phyloP scores from a whole-genome alignment of 805 yeast genomes.

The Hanseniaspora occidentalis region DNA sequence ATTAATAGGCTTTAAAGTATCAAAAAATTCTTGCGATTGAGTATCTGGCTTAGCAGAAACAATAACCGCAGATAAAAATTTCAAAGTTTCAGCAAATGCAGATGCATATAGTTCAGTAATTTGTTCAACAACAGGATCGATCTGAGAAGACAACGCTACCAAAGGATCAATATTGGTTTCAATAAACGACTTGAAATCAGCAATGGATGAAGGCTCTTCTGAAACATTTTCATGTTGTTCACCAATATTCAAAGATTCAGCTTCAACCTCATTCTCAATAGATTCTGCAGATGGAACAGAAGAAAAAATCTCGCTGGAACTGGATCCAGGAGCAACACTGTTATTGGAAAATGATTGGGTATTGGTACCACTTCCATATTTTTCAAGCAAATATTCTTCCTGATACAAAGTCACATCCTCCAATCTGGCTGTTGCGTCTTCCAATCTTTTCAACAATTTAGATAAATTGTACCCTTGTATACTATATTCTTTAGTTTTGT shows the following conservation, averaged over 20 bases:
- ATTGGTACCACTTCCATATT: conserved; percentile 10
- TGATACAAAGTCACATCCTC: conserved; percentile 81
- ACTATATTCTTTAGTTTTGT: conserved; percentile 2
- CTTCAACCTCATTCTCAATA: conserved; percentile 9
- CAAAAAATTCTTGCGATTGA: conserved; percentile 38
- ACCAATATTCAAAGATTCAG: conserved; percentile 11
- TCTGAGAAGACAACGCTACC: conserved; percentile 27
- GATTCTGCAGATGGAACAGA: neutral
- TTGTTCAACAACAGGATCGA: conserved; percentile 36
- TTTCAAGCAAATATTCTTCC: conserved; percentile 35
- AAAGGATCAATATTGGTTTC: conserved; percentile 46
- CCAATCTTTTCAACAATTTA: conserved; percentile 70
- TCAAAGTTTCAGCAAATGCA: conserved; percentile 41
- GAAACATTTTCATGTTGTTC: conserved; percentile 10
- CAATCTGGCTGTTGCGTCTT: conserved; percentile 85
- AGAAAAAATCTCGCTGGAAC: neutral
- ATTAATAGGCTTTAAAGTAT: conserved; percentile 59
- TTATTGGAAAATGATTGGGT: neutral
- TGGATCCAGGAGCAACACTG: neutral
- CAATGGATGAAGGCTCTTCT: conserved; percentile 31
- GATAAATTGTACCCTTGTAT: conserved; percentile 78
- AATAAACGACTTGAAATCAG: conserved; percentile 44
- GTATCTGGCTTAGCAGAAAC: conserved; percentile 54
- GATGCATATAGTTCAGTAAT: conserved; percentile 38
- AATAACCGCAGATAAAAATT: conserved; percentile 45